These are phyloP conservation scores for Fomes fomentarius DNA, from an alignment of 1,284 basidiomycete species.

Conservation along the genomic window DNA sequence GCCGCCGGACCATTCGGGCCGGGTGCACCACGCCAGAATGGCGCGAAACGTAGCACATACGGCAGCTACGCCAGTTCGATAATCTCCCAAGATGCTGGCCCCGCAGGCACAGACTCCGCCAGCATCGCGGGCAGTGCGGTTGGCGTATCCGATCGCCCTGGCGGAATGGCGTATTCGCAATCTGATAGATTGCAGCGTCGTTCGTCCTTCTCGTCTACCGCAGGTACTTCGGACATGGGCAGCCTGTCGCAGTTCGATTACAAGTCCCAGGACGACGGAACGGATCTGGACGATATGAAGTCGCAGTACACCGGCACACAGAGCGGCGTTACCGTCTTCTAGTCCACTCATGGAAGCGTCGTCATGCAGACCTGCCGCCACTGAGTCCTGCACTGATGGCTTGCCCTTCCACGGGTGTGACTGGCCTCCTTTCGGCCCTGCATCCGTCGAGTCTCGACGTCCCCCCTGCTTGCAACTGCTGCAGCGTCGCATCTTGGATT, in stretches of 20 bases:
- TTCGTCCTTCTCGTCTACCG: constrained; percentile 75
- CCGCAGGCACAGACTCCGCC: constrained; percentile 58
- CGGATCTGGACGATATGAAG: constrained; percentile 81
- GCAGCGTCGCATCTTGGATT: constrained; percentile 28
- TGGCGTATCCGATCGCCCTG: constrained; percentile 48
- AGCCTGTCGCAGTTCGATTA: constrained; percentile 81
- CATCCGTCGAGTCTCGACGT: neutral
- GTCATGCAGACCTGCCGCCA: constrained; percentile 19
- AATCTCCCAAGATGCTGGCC: constrained; percentile 85
- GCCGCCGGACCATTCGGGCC: constrained; percentile 71
- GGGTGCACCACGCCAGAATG: constrained; percentile 60
- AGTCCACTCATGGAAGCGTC: constrained; percentile 26
- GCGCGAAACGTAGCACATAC: constrained; percentile 75
- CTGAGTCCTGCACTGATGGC: constrained; percentile 9
- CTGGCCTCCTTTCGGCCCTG: constrained; percentile 5
- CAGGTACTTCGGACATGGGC: constrained; percentile 77
- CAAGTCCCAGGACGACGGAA: constrained; percentile 82
- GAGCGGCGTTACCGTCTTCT: constrained; percentile 83
- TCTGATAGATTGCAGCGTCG: constrained; percentile 69
- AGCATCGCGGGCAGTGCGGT: constrained; percentile 59
- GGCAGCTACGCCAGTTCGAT: constrained; percentile 89
- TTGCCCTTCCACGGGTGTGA: constrained; percentile 18
- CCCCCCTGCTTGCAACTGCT: constrained; percentile 10
- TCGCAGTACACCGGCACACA: constrained; percentile 83
- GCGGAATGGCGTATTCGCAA: constrained; percentile 82